A percentile compares a stretch with the other conserved stretches of the same genome.
phyloP scores from a whole-genome alignment of 257 asterid genomes.

The Solanum etuberosum region DNA sequence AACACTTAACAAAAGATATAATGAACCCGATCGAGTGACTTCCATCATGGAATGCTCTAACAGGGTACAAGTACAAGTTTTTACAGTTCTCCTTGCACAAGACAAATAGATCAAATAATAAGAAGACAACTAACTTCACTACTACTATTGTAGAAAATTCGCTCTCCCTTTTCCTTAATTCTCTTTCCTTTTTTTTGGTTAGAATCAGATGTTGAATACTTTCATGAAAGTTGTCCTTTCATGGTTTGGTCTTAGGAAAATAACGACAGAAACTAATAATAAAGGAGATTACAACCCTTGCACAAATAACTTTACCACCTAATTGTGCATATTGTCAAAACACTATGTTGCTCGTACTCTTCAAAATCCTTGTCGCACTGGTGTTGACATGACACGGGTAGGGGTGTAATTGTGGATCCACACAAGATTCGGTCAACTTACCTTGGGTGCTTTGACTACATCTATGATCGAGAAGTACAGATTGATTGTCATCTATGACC shows the following conservation, averaged over 20 bases:
- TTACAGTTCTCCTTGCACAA: background rate
- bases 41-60: background rate
- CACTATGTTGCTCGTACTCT: background rate
- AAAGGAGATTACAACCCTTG: background rate
- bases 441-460: background rate
- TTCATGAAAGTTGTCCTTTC: background rate
- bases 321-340: background rate
- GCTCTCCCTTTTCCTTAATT: background rate
- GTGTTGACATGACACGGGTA: background rate
- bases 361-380: background rate
- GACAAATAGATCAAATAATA: background rate
- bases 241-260: background rate
- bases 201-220: background rate
- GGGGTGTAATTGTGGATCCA: background rate
- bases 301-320: background rate
- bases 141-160: background rate
- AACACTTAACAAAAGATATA: background rate
- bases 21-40: background rate
- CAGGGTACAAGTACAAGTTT: background rate
- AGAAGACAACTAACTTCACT: background rate
- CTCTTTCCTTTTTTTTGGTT: background rate
- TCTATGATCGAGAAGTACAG: background rate
- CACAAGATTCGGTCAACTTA: background rate
- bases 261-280: background rate
- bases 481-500: background rate